Evolutionary conservation across 129 eudicot species (phyloP), one percentile per base, ranked within the genome.

Genomic region (Oenanthe sinensis): DNA sequence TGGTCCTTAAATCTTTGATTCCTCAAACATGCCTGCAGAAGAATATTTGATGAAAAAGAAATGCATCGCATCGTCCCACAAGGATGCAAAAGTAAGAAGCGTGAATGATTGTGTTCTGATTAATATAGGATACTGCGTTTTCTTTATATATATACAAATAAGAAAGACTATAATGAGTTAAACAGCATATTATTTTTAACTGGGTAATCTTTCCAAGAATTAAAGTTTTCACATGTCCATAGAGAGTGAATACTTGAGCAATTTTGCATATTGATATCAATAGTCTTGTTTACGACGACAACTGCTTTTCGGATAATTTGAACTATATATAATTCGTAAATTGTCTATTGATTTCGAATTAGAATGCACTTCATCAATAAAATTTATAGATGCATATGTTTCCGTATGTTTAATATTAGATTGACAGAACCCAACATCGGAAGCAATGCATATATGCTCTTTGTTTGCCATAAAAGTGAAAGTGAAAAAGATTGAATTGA

Each of bases 371-470:
- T n/a, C n/a, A n/a, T n/a, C n/a, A n/a, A n/a, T n/a, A n/a, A n/a
- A n/a, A n/a, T n/a, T n/a, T 0, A 8, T 13, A 22, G 8, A 7
- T 22, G 0, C 60, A 22, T 6, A 22, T n/a, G 65, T n/a, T 0
- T n/a, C 1, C 30, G 30, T 24, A 9, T n/a, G 28, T 58, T 58
- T 58, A 58, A 58, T 8, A 58, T n/a, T 22, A 71, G 33, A 9
- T 17, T 42, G 12, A 44, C 76, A 85, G 83, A 78, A 82, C 81
- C 91, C 87, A 75, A 82, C 48, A 7, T 5, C 70, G 26, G 88
- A 90, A 87, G 94, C 78, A 90, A 90, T 85, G 94, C 82, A 89
- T 85, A 85, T 78, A 87, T 87, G 45, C 87, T 75, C 87, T 77
- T 75, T 79, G 79, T 46, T 74, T 26, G 26, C 24, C 58, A 39